Evolutionary conservation across 495 filamentous ascomycete species (phyloP), one percentile per base, ranked within the genome.

Genomic region (Tuber borchii): DNA sequence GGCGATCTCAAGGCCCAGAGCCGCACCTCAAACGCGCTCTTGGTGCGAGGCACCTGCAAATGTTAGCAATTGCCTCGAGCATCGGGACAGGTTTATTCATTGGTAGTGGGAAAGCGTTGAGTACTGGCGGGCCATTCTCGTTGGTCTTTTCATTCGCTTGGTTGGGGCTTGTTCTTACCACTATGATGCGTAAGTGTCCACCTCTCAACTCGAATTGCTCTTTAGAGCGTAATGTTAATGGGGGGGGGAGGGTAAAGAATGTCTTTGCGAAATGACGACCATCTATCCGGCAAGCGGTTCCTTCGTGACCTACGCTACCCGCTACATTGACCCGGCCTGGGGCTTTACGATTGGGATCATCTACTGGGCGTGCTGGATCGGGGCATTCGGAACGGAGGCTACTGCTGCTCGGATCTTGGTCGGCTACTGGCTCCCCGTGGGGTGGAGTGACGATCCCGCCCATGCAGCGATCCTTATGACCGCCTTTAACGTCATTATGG

Each of bases 321-420:
- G 92, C 56, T 90, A 93, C 80, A 89, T 93, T 78, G 91, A 93
- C 77, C 91, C 91, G 17, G 91, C 91, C 79, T 86, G 94, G 82
- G 93, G 93, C 48, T 93, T 94, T 78, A 90, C 92, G 37, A 89
- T 90, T 75, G 93, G 93, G 20, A 45, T 77, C 65, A 72, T 76
- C 68, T 93, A 93, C 81, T 88, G 89, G 73, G 85, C 91, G 71
- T 86, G 88, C 80, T 93, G 91, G 91, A 83, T 86, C 65, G 84
- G 88, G 68, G 87, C 89, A 56, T 83, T 90, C 43, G 87, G 87
- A 51, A 85, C 89, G 31, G 88, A 90, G 79, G 79, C 89, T 2
- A 88, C 87, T 0, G 87, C 88, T 2, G 88, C 87, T 40, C 80
- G 85, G 73, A 84, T 89, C 39, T 87, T 89, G 43, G 86, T 91